These are phyloP conservation scores for Fagus sylvatica DNA, from an alignment of 306 rosid species.

Conservation along the genomic window DNA sequence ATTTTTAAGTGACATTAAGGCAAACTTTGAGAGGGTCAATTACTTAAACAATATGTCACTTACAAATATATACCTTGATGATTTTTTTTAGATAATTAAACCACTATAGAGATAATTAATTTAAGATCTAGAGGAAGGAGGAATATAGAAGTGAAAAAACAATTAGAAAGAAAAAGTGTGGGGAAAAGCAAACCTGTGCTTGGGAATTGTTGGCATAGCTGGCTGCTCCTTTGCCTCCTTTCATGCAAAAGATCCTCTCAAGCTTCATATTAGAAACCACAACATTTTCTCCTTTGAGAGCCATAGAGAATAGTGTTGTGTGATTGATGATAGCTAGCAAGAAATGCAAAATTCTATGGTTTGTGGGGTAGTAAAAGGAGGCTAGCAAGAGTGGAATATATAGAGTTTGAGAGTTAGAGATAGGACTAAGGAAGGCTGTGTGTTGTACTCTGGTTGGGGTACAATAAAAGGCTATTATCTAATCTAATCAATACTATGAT, in stretches of 20 bases:
- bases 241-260: slow-evolving; percentile 85
- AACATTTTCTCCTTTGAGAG: slow-evolving; percentile 66
- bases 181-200: slow-evolving; percentile 53
- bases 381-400: background rate
- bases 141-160: background rate
- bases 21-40: background rate
- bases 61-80: no score
- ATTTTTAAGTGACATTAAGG: background rate
- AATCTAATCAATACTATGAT: no score
- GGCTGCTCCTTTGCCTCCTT: slow-evolving; percentile 92
- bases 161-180: background rate
- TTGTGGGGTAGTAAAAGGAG: background rate
- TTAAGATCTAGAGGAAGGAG: no score
- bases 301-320: slow-evolving; percentile 25
- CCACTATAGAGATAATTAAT: no score
- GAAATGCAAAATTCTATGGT: background rate
- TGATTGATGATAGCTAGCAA: background rate
- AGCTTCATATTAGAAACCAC: slow-evolving; percentile 76
- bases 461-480: no score
- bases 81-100: no score
- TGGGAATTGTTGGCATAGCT: slow-evolving; percentile 98
- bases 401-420: background rate
- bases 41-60: no score
- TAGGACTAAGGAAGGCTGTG: background rate
- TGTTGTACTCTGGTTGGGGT: background rate